These are phyloP conservation scores for Sisymbrium altissimum DNA, from an alignment of 345 rosid species.

Conservation along the genomic window DNA sequence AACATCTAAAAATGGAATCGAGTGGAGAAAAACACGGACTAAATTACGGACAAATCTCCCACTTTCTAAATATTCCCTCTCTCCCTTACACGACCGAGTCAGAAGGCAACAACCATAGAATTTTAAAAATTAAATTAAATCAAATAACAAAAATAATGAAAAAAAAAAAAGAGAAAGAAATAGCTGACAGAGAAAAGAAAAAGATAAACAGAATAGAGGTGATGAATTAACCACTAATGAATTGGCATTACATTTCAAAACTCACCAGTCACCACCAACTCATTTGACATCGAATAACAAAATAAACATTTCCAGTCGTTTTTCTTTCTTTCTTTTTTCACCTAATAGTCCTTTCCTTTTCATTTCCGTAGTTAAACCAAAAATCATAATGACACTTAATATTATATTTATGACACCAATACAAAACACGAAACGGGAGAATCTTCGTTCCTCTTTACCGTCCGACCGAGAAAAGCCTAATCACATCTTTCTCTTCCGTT, in stretches of 20 bases:
- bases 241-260: slow-evolving; percentile 20
- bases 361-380: slow-evolving; percentile 2
- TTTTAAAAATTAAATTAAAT: not conserved
- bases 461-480: slow-evolving; percentile 22
- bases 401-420: slow-evolving; percentile 31
- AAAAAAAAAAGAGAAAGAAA: not conserved
- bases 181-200: not conserved
- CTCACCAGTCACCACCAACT: slow-evolving; percentile 26
- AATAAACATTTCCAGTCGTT: slow-evolving; percentile 4
- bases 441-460: slow-evolving; percentile 29
- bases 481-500: slow-evolving; percentile 5
- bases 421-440: slow-evolving; percentile 33
- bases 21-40: slow-evolving; percentile 25
- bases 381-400: slow-evolving; percentile 21
- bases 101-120: slow-evolving; percentile 18
- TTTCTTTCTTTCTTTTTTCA: no score
- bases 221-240: slow-evolving; percentile 13
- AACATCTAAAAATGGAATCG: slow-evolving; percentile 12
- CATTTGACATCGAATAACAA: slow-evolving; percentile 30
- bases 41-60: slow-evolving; percentile 30
- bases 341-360: slow-evolving; percentile 2
- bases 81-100: slow-evolving; percentile 31
- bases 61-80: slow-evolving; percentile 16
- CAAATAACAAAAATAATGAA: not conserved
- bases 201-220: slow-evolving; percentile 9